Percentiles rank a stretch among this genome's conserved stretches.
phyloP scores from a whole-genome alignment of 148 eudicot genomes.

The Diospyros kaki region DNA sequence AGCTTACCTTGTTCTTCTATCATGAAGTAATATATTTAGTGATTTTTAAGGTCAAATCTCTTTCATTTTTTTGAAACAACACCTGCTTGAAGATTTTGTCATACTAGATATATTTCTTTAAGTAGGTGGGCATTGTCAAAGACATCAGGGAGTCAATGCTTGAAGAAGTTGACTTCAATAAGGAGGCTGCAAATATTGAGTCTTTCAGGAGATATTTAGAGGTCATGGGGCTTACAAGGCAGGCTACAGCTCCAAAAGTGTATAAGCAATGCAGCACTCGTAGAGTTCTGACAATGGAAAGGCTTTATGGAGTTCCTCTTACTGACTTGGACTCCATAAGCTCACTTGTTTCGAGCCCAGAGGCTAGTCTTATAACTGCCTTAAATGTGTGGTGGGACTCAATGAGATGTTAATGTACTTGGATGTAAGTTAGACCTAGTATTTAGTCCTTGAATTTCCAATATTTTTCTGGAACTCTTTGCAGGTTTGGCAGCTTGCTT shows the following conservation, averaged over 20 bases:
- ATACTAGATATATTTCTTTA: conserved; percentile 1
- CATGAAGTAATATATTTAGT: not conserved
- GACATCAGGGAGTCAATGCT: conserved; percentile 96
- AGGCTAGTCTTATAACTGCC: conserved; percentile 88
- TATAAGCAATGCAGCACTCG: conserved; percentile 67
- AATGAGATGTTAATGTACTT: conserved; percentile 3
- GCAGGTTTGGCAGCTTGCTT: conserved; percentile 98
- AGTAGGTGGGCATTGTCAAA: conserved; percentile 87
- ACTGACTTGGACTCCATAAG: conserved; percentile 94
- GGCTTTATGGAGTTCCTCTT: conserved; percentile 97
- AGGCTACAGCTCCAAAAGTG: conserved; percentile 94
- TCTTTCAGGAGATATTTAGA: conserved; percentile 81
- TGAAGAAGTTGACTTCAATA: conserved; percentile 93
- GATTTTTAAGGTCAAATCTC: not conserved
- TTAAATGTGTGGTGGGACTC: conserved; percentile 85
- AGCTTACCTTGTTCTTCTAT: not conserved
- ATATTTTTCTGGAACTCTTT: conserved; percentile 15
- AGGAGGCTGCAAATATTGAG: conserved; percentile 89
- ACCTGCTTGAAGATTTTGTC: conserved; percentile 1
- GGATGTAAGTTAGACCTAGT: not conserved
- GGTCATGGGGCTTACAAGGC: conserved; percentile 73
- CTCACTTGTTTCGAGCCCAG: conserved; percentile 85
- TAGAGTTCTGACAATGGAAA: conserved; percentile 92
- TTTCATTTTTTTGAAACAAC: not conserved
- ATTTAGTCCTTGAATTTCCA: not conserved